Base-by-base conservation (phyloP, 2,329 filamentous ascomycete genomes). In the Botryotinia narcissicola region DNA sequence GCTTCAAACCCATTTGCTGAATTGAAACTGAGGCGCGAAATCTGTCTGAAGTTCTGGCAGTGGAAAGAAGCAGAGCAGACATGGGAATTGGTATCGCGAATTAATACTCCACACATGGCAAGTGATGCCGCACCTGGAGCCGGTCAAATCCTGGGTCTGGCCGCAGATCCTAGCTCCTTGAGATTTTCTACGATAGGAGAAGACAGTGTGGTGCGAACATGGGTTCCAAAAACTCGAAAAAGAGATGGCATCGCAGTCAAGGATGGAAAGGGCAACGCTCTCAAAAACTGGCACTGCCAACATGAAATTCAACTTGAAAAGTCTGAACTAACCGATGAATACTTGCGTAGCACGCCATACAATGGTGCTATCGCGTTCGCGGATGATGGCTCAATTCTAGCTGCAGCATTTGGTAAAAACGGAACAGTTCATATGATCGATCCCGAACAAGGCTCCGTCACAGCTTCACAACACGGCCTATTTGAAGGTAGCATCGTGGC, bases 11-110 rank as follows among this genome's bases (percentile, higher is more conserved):
- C 79, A 75, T 84, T 83, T 76, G 86, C 83, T 70, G 86, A 88
- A 73, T 82, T 84, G 44, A 83, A 83, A 46, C 86, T 87, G 75
- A 86, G 85, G 75, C 87, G 87, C 61, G 95, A 98, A 81, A 88
- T 94, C 0, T 93, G 92, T 79, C 85, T 99, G 68, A 98, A 97
- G 81, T 96, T 99, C 81, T 99, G 96, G 96, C 84, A 90, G 81
- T 82, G 92, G 83, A 89, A 88, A 83, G 80, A 85, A 78, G 79
- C 85, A 79, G 80, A 85, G 80, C 80, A 88, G 79, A 79, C 84
- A 78, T 93, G 96, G 86, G 90, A 93, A 75, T 85, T 99, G 18
- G 90, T 93, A 70, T 92, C 94, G 3, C 90, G 95, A 74, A 89
- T 98, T 71, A 94, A 97, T 80, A 88, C 90, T 14, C 95, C 96